Conservation (phyloP, 1,139 yeast genomes). For the Lodderomyces oxycetoniae region DNA sequence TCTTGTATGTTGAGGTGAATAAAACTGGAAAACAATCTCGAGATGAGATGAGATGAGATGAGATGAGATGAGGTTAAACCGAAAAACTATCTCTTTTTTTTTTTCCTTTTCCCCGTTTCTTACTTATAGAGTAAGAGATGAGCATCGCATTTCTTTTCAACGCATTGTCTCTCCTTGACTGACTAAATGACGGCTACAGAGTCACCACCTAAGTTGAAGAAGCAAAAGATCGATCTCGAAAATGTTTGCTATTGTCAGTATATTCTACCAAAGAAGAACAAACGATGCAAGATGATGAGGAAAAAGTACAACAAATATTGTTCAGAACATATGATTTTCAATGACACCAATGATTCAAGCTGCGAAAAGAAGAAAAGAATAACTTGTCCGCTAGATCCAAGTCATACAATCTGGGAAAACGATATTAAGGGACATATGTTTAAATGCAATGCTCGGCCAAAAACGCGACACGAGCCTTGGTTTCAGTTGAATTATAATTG, state of each 20-base stretch:
- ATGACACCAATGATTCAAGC: slow-evolving; percentile 9
- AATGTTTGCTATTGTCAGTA: slow-evolving; percentile 33
- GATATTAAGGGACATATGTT: slow-evolving; percentile 53
- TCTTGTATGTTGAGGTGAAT: slow-evolving; percentile 7
- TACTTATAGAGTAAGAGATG: too few relatives aligned
- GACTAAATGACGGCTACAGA: too few relatives aligned
- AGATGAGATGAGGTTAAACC: slow-evolving; percentile 2
- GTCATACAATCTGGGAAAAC: slow-evolving; percentile 66
- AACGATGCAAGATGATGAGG: slow-evolving; percentile 58
- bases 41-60: too few relatives aligned
- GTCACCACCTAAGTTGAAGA: slow-evolving; percentile 1
- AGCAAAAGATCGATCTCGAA: slow-evolving; percentile 7
- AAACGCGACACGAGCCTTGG: slow-evolving; percentile 38
- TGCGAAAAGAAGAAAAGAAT: slow-evolving; percentile 39
- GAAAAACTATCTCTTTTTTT: slow-evolving; percentile 2
- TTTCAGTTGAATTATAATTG: slow-evolving; percentile 36
- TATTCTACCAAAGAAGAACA: slow-evolving; percentile 41
- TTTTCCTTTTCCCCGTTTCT: slow-evolving; percentile 6
- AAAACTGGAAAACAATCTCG: too few relatives aligned
- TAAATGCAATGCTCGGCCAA: slow-evolving; percentile 53
- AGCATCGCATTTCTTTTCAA: too few relatives aligned
- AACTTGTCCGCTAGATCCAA: slow-evolving; percentile 73
- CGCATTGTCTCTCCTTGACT: too few relatives aligned
- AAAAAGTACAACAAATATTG: slow-evolving; percentile 50
- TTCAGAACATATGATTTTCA: slow-evolving; percentile 50